These are phyloP conservation scores for Globisporangium heterothallicum DNA, from an alignment of 352 stramenopile species.

Conservation along the genomic window DNA sequence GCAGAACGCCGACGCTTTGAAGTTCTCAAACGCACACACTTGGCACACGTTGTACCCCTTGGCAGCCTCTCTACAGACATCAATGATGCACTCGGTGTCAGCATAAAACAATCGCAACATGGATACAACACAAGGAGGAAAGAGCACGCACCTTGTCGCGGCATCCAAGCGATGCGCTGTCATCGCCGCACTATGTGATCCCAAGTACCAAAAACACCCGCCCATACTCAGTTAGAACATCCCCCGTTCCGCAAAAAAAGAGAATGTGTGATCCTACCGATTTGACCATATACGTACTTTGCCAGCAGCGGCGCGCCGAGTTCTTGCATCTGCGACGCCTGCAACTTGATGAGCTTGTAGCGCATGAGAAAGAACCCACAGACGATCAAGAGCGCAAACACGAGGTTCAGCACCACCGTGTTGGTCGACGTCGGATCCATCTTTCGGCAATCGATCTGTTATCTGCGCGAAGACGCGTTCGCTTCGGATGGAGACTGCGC, in stretches of 20 bases:
- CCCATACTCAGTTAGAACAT: not conserved
- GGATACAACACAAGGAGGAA: not conserved
- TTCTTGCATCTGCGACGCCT: constrained; percentile 36
- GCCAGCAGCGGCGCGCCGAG: constrained; percentile 45
- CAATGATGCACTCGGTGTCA: too few species aligned
- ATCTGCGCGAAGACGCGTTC: not conserved
- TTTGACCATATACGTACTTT: constrained; percentile 28
- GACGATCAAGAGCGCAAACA: constrained; percentile 34
- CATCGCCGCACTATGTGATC: constrained; percentile 14
- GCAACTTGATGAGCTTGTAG: constrained; percentile 37
- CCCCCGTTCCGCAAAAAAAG: too few species aligned
- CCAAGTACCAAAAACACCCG: constrained; percentile 4
- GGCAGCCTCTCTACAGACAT: constrained; percentile 26
- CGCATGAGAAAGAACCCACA: constrained; percentile 46
- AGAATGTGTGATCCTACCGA: not conserved
- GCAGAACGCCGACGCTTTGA: constrained; percentile 43
- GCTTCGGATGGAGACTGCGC: not conserved
- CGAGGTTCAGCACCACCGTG: constrained; percentile 33
- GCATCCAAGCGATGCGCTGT: constrained; percentile 47
- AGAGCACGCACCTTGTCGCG: constrained; percentile 25
- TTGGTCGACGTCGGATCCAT: constrained; percentile 11
- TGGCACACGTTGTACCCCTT: constrained; percentile 38
- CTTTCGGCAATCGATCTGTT: not conserved
- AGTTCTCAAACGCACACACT: constrained; percentile 59
- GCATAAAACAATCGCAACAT: not conserved